A percentile compares a stretch with the other conserved stretches of the same genome.
These are phyloP conservation scores for Physcia stellaris DNA, from an alignment of 495 filamentous ascomycete genomes.

Conservation along the genomic window DNA sequence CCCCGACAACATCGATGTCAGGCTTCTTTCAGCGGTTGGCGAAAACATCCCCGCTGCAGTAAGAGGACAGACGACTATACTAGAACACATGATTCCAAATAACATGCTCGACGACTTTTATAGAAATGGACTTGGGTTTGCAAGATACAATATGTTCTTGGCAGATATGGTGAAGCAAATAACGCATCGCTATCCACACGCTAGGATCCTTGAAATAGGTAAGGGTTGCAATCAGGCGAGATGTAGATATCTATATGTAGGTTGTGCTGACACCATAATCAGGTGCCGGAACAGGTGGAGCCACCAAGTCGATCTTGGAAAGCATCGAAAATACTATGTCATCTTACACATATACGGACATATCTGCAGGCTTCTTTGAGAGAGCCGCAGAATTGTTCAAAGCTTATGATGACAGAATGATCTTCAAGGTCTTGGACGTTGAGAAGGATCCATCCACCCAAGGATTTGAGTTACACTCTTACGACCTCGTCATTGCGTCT, in stretches of 20 bases:
- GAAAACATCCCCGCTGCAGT: conserved; percentile 26
- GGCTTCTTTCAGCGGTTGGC: conserved; percentile 18
- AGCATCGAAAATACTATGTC: conserved; percentile 9
- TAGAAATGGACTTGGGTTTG: conserved; percentile 15
- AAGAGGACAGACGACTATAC: conserved; percentile 22
- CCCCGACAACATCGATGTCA: conserved; percentile 14
- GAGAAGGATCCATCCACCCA: conserved; percentile 27
- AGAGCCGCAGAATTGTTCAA: conserved; percentile 15
- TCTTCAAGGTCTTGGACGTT: conserved; percentile 32
- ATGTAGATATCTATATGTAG: too few species aligned
- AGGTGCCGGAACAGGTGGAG: conserved; percentile 22
- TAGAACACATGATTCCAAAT: conserved; percentile 27
- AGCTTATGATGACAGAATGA: conserved; percentile 22
- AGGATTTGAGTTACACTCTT: conserved; percentile 26
- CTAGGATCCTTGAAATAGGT: conserved; percentile 22
- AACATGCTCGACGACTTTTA: conserved; percentile 26
- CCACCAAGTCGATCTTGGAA: conserved; percentile 23
- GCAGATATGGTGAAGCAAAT: conserved; percentile 18
- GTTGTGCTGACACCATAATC: too few species aligned
- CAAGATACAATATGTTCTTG: conserved; percentile 7
- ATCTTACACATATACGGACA: conserved; percentile 42
- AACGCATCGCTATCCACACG: conserved; percentile 19
- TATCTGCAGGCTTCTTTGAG: conserved; percentile 30
- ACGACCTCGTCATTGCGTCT: conserved; percentile 34
- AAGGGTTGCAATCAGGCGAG: too few species aligned